Evolutionary conservation across 768 basidiomycete species (phyloP), one percentile per base, ranked within the genome.

Genomic region (Coprinopsis marcescibilis): DNA sequence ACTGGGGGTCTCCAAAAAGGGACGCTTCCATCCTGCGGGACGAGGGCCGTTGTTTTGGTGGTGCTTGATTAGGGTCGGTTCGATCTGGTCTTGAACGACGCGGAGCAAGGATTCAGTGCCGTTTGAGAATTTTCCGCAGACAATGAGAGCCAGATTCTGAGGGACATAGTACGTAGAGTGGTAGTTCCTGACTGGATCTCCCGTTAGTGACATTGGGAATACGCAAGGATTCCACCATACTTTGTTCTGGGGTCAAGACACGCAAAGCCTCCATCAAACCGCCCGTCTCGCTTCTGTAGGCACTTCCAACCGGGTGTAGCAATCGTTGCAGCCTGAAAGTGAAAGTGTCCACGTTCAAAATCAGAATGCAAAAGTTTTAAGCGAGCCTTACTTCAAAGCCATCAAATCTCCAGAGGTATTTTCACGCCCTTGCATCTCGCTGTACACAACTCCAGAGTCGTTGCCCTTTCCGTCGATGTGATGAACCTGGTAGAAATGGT

Each of bases 361-460:
- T 50, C 14, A 51, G 17, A 49, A 45, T 42, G 25, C 23, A 40
- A 43, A 29, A 23, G 3, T 11, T 21, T 24, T 25, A 43, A 35
- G 37, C 47, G 19, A 21, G 26, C 71, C 80, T 34, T 52, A 92
- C 91, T 80, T 69, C 21, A 93, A 75, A 29, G 84, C 81, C 88
- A 96, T 93, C 35, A 97, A 69, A 67, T 97, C 94, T 8, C 80
- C 82, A 1, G 89, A 80, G 0, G 89, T 92, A 59, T 98, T 97
- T 69, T 98, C 85, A 38, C 95, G 77, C 1, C 92, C 93, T 67
- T 94, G 90, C 93, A 96, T 96, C 68, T 93, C 89, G 58, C 86
- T 88, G 64, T 96, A 97, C 8, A 98, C 95, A 1, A 99, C 96
- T 29, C 96, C 96, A 13, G 89, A 87, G 58, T 98, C 81, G 55